Evolutionary conservation across 805 yeast species (phyloP), one percentile per base, ranked within the genome.

Genomic region (Candida succiphila): DNA sequence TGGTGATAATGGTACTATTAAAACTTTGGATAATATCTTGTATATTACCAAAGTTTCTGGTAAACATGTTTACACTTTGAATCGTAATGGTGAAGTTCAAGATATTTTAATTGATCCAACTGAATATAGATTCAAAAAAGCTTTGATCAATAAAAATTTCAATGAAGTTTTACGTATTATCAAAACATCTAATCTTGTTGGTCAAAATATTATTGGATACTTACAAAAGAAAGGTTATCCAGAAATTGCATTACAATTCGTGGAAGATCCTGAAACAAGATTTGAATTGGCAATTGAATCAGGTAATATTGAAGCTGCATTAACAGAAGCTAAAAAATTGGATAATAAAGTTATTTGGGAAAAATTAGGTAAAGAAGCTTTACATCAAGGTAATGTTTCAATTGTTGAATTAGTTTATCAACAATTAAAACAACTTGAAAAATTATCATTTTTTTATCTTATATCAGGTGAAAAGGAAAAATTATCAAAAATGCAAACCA

Each of bases 161-260:
- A 75, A 75, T 44, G 98, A 92, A 60, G 97, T 92, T 15, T 69
- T 88, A 44, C 74, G 95, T 45, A 75, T 92, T 45, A 92, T 92
- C 58, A 78, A 76, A 51, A 76, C 72, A 37, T 88, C 97, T 17
- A 87, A 84, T 50, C 69, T 92, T 52, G 98, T 92, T 33, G 99
- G 99, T 43, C 96, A 94, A 64, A 86, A 88, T 56, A 92, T 92
- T 52, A 88, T 92, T 55, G 92, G 94, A 4, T 92, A 89, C 56
- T 69, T 92, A 50, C 95, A 92, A 57, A 81, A 88, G 64, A 75
- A 85, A 52, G 99, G 98, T 2, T 89, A 81, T 55, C 97, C 98
- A 19, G 99, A 92, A 60, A 78, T 92, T 57, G 98, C 99, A 3
- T 69, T 92, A 41, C 96, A 89, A 58, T 94, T 92, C 52, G 98